Evolutionary conservation across 2,329 filamentous ascomycete species (phyloP).

Genomic region (Geosmithia morbida): DNA sequence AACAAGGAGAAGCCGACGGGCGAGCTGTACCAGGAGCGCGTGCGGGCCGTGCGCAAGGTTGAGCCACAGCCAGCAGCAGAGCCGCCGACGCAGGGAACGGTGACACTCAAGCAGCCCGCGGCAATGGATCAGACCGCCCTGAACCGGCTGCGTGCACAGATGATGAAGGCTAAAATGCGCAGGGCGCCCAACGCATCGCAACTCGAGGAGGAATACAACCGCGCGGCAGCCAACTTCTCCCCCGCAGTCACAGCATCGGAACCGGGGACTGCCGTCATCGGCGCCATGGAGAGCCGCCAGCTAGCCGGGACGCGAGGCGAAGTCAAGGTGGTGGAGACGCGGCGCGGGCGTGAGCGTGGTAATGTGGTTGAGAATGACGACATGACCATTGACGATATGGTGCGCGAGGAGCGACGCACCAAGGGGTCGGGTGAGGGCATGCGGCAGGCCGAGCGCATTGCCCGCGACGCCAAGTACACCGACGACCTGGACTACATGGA

Average conservation of each 20-base stretch:
- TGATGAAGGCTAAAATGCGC: constrained; percentile 90
- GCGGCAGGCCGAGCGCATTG: constrained; percentile 80
- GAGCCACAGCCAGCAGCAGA: constrained; percentile 4
- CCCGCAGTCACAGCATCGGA: constrained; percentile 22
- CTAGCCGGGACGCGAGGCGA: constrained; percentile 61
- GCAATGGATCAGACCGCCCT: constrained; percentile 63
- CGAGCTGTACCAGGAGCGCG: constrained; percentile 69
- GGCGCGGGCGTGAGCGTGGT: constrained; percentile 71
- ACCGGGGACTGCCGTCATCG: constrained; percentile 57
- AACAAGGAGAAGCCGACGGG: constrained; percentile 79
- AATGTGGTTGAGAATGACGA: constrained; percentile 83
- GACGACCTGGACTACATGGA: constrained; percentile 95
- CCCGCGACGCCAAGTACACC: constrained; percentile 82
- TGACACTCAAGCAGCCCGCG: constrained; percentile 37
- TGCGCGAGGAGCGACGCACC: constrained; percentile 82
- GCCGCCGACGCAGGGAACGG: constrained; percentile 34
- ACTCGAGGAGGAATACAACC: constrained; percentile 74
- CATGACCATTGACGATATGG: constrained; percentile 95
- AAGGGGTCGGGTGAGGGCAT: constrained; percentile 61
- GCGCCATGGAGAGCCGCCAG: constrained; percentile 80
- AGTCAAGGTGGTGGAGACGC: constrained; percentile 64
- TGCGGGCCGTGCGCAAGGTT: constrained; percentile 33
- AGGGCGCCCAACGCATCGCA: constrained; percentile 59
- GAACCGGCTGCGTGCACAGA: constrained; percentile 80
- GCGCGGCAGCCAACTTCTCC: constrained; percentile 48